These are phyloP conservation scores for Fraxinus excelsior DNA, from an alignment of 257 asterid species.

Conservation along the genomic window DNA sequence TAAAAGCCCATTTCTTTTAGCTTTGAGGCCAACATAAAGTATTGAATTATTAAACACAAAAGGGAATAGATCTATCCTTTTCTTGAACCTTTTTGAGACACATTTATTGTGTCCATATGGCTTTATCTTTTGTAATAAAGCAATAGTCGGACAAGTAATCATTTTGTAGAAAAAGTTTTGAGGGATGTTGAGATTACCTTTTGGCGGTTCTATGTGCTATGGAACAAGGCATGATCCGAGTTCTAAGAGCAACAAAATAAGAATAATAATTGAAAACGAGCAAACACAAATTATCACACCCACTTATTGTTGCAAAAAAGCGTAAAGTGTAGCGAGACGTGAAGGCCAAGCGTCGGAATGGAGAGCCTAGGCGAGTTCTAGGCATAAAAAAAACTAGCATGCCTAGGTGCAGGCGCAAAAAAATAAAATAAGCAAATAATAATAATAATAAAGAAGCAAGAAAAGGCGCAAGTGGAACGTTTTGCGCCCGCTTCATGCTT, in stretches of 20 bases:
- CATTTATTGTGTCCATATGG: background rate
- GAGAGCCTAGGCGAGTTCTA: too few species aligned
- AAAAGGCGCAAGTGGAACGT: too few species aligned
- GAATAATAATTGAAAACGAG: too few species aligned
- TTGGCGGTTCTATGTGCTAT: too few species aligned
- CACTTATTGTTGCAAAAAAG: background rate
- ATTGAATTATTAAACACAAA: conserved; percentile 17
- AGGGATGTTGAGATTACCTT: too few species aligned
- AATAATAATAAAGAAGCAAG: too few species aligned
- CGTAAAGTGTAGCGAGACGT: too few species aligned
- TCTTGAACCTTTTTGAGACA: background rate
- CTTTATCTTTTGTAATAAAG: conserved; percentile 29
- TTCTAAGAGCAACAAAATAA: background rate
- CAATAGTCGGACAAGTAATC: conserved; percentile 21
- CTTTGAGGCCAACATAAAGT: conserved; percentile 30
- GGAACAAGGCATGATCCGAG: background rate
- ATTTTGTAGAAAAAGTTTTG: conserved; percentile 10
- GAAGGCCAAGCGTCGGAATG: too few species aligned
- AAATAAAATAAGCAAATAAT: too few species aligned
- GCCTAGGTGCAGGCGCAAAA: too few species aligned
- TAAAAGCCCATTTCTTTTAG: conserved; percentile 17
- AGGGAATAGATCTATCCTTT: conserved; percentile 10
- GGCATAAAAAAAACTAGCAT: too few species aligned
- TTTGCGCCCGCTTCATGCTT: too few species aligned
- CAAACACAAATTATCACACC: background rate